phyloP scores from a whole-genome alignment of 257 asterid species.

The Solanum peruvianum region DNA sequence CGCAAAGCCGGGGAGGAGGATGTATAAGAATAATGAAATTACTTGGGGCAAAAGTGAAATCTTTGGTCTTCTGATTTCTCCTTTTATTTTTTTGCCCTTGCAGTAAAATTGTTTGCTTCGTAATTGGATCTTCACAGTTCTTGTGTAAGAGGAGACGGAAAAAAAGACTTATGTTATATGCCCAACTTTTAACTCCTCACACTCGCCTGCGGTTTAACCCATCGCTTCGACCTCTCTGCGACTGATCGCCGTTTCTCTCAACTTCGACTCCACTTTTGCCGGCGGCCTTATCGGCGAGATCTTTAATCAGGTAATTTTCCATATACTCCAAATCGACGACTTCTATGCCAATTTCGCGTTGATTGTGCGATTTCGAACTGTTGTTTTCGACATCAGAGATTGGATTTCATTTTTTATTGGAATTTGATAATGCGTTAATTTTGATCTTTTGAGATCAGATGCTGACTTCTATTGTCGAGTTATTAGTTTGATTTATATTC shows the following conservation, averaged over 20 bases:
- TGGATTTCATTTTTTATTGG: background rate
- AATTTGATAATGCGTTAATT: background rate
- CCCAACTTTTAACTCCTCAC: background rate
- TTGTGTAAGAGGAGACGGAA: background rate
- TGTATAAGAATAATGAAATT: background rate
- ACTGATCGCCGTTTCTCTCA: slow-evolving; percentile 23
- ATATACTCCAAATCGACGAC: background rate
- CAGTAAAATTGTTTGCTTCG: background rate
- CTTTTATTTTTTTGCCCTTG: background rate
- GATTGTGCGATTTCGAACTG: background rate
- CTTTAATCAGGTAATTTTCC: background rate
- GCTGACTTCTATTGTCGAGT: background rate
- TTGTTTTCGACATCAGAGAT: background rate
- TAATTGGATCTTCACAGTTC: background rate
- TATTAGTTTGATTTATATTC: background rate
- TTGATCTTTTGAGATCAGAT: background rate
- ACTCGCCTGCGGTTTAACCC: background rate
- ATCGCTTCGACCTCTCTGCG: background rate
- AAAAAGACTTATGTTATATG: background rate
- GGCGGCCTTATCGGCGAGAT: slow-evolving; percentile 20
- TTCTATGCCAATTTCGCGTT: background rate
- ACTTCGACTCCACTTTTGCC: background rate
- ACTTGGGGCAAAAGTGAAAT: background rate
- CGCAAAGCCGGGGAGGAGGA: background rate
- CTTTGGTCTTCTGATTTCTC: background rate